Evolutionary conservation across 2,329 filamentous ascomycete genomes (phyloP).

Genomic region (Claviceps capensis): DNA sequence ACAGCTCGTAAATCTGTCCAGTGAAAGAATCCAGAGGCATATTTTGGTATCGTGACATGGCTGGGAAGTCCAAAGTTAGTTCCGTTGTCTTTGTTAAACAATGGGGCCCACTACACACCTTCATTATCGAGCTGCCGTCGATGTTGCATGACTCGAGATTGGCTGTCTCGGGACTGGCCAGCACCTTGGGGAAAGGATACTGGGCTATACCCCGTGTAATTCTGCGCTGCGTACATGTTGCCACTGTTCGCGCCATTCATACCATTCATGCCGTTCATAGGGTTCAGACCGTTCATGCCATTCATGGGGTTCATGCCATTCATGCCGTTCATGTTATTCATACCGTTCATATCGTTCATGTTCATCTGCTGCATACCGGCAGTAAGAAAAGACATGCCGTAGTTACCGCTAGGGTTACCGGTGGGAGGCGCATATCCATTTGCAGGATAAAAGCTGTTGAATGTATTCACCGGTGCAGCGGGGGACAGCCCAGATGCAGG

Average conservation of each 20-base stretch:
- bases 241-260: conserved; percentile 17
- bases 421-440: conserved; percentile 17
- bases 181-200: conserved; percentile 33
- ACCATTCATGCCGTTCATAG: conserved; percentile 21
- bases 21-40: conserved; percentile 66
- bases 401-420: conserved; percentile 9
- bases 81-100: not conserved
- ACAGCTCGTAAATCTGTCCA: conserved; percentile 76
- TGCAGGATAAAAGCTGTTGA: conserved; percentile 19
- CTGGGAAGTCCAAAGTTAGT: conserved; percentile 24
- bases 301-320: too few species aligned
- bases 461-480: conserved; percentile 13
- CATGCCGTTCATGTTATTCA: too few species aligned
- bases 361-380: conserved; percentile 56
- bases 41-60: conserved; percentile 71
- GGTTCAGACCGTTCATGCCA: conserved; percentile 21
- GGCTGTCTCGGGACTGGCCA: conserved; percentile 54
- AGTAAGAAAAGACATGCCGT: conserved; percentile 38
- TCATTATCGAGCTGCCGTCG: conserved; percentile 63
- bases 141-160: conserved; percentile 61
- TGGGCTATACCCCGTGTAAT: conserved; percentile 42
- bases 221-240: conserved; percentile 40
- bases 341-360: conserved; percentile 16
- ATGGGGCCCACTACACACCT: conserved; percentile 29
- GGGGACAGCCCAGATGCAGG: conserved; percentile 13